Conservation (phyloP, 768 basidiomycete genomes). For the Suillus decipiens region DNA sequence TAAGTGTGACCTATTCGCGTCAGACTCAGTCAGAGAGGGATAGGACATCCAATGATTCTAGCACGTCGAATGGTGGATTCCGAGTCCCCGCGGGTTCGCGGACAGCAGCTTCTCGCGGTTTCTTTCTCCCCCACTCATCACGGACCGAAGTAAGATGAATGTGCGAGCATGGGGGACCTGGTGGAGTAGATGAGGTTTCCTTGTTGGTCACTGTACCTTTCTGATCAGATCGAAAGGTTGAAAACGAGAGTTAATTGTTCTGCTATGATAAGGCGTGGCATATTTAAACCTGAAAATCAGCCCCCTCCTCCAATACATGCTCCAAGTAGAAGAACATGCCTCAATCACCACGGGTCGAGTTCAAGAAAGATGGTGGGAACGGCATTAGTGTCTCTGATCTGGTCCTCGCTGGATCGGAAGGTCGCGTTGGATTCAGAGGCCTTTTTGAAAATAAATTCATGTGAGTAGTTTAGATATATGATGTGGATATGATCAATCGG, state of each 20-base stretch:
- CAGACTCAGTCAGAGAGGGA: not conserved
- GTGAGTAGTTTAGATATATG: slow-evolving; percentile 19
- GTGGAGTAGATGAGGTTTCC: not conserved
- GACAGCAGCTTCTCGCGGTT: not conserved
- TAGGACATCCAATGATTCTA: not conserved
- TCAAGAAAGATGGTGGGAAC: not conserved
- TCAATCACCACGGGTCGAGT: not conserved
- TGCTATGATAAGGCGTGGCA: not conserved
- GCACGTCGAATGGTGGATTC: not conserved
- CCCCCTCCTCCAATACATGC: not conserved
- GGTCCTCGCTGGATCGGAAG: slow-evolving; percentile 22
- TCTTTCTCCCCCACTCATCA: not conserved
- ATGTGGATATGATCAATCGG: not conserved
- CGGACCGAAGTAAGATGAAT: not conserved
- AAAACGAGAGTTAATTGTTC: not conserved
- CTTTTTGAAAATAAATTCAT: slow-evolving; percentile 31
- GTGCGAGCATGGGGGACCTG: not conserved
- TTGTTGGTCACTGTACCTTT: not conserved
- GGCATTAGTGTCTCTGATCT: slow-evolving; percentile 8
- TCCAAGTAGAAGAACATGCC: not conserved
- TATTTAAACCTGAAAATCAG: not conserved
- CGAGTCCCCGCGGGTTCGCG: not conserved
- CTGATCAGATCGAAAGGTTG: not conserved
- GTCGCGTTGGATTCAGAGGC: slow-evolving; percentile 29
- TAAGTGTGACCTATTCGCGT: not conserved